Base-by-base conservation (phyloP, 2,329 filamentous ascomycete genomes). In the Thyridium curvatum region DNA sequence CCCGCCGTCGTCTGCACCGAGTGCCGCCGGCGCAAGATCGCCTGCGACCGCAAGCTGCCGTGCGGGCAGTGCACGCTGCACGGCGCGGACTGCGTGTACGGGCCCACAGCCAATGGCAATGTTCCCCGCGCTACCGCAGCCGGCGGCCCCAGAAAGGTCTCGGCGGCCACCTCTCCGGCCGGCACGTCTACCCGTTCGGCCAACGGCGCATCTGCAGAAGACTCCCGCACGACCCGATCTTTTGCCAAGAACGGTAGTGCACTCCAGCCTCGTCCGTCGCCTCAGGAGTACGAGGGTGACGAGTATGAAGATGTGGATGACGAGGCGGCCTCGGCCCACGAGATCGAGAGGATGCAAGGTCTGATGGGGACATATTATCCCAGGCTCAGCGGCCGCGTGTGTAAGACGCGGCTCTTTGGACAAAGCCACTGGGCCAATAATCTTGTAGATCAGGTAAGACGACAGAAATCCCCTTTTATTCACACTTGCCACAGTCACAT, bases 21-120 rank as follows among this genome's bases (percentile, higher is more conserved):
- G 29, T 83, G 79, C 47, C 67, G 77, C 26, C 67, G 60, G 39
- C 72, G 76, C 28, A 83, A 83, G 54, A 72, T 82, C 41, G 66
- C 69, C 35, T 83, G 78, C 49, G 72, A 82, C 51, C 70, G 74
- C 33, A 69, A 71, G 42, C 54, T 58, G 5, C 79, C 79, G 2
- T 82, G 78, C 47, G 67, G 64, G 41, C 75, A 78, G 40, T 83
- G 79, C 48, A 69, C 71, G 40, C 72, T 74, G 14, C 68, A 68
- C 44, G 71, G 69, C 21, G 63, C 66, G 3, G 61, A 62, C 16
- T 83, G 79, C 46, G 61, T 72, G 1, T 82, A 79, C 49, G 58
- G 45, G 3, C 45, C 44, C 1, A 26, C 21, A 26, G 21, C 21
- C 21, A 26, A 26, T 26, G 21, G n/a, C n/a, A n/a, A 26, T 6